phyloP scores from a whole-genome alignment of 2,329 filamentous ascomycete species.

The Anisogramma anomala region DNA sequence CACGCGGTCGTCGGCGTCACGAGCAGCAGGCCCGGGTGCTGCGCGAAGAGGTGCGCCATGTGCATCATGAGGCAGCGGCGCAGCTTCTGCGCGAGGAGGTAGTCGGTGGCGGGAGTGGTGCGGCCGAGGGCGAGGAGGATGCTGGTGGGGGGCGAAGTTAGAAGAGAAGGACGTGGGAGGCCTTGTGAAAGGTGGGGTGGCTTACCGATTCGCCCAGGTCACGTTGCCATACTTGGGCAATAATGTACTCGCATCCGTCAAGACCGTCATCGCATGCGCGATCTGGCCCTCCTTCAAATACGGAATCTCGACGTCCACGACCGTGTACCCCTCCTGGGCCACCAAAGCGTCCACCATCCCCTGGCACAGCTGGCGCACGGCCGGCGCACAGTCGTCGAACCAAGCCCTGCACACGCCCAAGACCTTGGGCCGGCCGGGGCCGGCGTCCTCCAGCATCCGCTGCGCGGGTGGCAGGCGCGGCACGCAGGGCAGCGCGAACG shows the following conservation, averaged over 20 bases:
- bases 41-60: conserved; percentile 52
- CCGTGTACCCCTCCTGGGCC: conserved; percentile 37
- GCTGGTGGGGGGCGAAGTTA: conserved; percentile 30
- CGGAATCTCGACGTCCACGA: conserved; percentile 46
- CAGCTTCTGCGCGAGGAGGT: conserved; percentile 58
- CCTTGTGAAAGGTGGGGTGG: not conserved
- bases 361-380: conserved; percentile 31
- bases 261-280: conserved; percentile 63
- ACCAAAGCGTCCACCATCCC: conserved; percentile 41
- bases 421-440: conserved; percentile 28
- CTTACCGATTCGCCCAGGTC: conserved; percentile 32
- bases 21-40: conserved; percentile 58
- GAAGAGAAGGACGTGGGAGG: not conserved
- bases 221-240: conserved; percentile 37
- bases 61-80: conserved; percentile 60
- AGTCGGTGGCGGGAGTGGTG: conserved; percentile 52
- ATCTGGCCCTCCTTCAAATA: conserved; percentile 52
- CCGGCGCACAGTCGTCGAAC: conserved; percentile 38
- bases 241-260: conserved; percentile 46
- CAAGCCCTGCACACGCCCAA: conserved; percentile 56
- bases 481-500: conserved; percentile 30
- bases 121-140: conserved; percentile 54
- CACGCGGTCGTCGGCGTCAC: conserved; percentile 54
- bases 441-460: conserved; percentile 13
- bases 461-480: conserved; percentile 24